Base-by-base conservation (phyloP, 352 stramenopile genomes). In the Globisporangium solare region DNA sequence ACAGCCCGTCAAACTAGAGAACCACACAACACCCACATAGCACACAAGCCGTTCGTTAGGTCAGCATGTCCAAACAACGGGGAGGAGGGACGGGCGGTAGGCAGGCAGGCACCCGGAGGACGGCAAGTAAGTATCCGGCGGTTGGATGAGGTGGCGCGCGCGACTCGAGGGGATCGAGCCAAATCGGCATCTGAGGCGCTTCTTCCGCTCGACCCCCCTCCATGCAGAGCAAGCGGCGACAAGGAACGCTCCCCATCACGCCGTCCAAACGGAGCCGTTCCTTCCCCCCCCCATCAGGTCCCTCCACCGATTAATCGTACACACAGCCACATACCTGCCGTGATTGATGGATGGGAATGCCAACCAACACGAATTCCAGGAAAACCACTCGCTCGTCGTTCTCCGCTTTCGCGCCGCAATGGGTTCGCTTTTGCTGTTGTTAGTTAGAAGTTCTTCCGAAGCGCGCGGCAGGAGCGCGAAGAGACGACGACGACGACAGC, bases 271-370 rank as follows among this genome's bases (percentile, higher is more conserved):
- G 24, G 24, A 27, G 24, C 37, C 37, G 37, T 11, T 17, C 14
- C 37, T 42, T 17, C 6, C 37, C 14, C 6, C 37, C 14, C 37
- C 37, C 14, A 42, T 42, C 37, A 42, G 14, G 37, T 42, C 37
- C 37, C 14, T 17, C 14, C 3, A 17, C 35, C 13, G 7, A 40
- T 40, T n/a, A 54, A 24, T 54, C 1, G 24, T 18, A 7, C 24
- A 42, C 12, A 42, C 6, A n/a, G 39, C 39, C 37, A 22, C 51
- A 48, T 42, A 57, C 51, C 51, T 57, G 21, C 21, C 51, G 51
- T 57, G 51, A 57, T 57, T 14, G 39, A 56, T 52, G 50, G 20
- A 55, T 55, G 49, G 49, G 42, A 42, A 31, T 24, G 37, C 37
- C 37, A 7, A 42, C 37, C 14, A 1, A 42, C 35, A 17, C 3